phyloP scores from a whole-genome alignment of 2,329 filamentous ascomycete genomes.

The Chaetothyriales sp. region DNA sequence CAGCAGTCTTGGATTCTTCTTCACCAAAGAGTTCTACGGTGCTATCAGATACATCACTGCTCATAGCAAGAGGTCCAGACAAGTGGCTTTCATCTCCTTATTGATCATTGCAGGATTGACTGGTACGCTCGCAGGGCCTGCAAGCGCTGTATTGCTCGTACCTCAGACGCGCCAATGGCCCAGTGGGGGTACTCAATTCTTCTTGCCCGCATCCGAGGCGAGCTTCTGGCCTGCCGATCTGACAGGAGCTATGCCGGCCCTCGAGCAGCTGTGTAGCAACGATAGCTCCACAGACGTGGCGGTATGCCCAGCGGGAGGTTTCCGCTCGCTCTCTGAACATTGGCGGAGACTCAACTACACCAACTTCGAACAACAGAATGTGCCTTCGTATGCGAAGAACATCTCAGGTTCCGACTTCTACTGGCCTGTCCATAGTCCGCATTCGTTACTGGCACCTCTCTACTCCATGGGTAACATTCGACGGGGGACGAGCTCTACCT shows the following conservation, averaged over 20 bases:
- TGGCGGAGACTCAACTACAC: slow-evolving; percentile 3
- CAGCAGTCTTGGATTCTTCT: slow-evolving; percentile 5
- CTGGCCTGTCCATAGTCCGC: slow-evolving; percentile 2
- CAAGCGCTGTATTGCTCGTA: slow-evolving; percentile 4
- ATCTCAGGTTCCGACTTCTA: slow-evolving; percentile 4
- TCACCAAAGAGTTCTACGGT: slow-evolving; percentile 7
- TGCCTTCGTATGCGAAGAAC: slow-evolving; percentile 3
- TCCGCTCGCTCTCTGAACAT: slow-evolving; percentile 3
- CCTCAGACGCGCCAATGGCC: slow-evolving; percentile 1
- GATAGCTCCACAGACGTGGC: neutral
- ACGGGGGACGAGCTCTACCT: neutral
- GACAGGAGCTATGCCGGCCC: neutral
- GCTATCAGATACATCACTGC: neutral
- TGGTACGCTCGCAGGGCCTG: slow-evolving; percentile 2
- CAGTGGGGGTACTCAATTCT: slow-evolving; percentile 1
- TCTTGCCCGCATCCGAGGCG: slow-evolving; percentile 2
- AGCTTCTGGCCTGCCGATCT: slow-evolving; percentile 5
- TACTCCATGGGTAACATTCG: slow-evolving; percentile 3
- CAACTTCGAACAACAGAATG: slow-evolving; percentile 1
- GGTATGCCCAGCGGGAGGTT: slow-evolving; percentile 5
- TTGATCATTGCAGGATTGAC: slow-evolving; percentile 2
- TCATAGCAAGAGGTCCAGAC: slow-evolving; percentile 1
- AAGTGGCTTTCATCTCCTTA: slow-evolving; percentile 1
- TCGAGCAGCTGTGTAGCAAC: slow-evolving; percentile 1
- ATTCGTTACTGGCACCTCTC: slow-evolving; percentile 2